Base-by-base conservation (phyloP, 768 basidiomycete species). In the Xerocomellus intermedius region DNA sequence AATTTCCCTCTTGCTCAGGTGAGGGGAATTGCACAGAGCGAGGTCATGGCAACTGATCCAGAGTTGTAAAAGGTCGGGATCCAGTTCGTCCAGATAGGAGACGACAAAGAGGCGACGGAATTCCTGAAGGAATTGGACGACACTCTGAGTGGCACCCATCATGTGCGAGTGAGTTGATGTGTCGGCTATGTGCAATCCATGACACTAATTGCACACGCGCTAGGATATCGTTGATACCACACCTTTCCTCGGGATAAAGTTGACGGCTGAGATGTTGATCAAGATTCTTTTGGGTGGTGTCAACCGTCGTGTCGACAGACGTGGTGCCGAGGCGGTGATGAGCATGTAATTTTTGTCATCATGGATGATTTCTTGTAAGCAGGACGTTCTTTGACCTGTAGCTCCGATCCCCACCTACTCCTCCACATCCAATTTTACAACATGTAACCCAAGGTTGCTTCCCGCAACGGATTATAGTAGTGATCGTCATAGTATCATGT, bases 141-240 rank as follows among this genome's bases (percentile, higher is more conserved):
- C 59, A 79, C 75, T 12, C 69, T 90, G 35, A 61, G 74, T 13
- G 58, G 56, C 2, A 70, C 53, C 6, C 69, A 80, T 60, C 65
- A 69, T 22, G 72, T 83, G 17, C 74, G 83, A 33, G 82, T 82
- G 58, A 60, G 76, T 45, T 3, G 10, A 22, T 1, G 9, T 37
- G 4, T 47, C 7, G 19, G 1, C 3, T 14, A 21, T 10, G 22
- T 2, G 10, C 3, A 4, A 35, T 21, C 8, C 28, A 1, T 50
- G 28, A 54, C 36, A 32, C 30, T 56, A 5, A 51, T 41, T 37
- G 12, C 4, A 4, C 33, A 48, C 54, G 5, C n/a, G 2, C 16
- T 32, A 84, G 76, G 87, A 89, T 62, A 89, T 89, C 22, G 85
- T 89, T 1, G 87, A 89, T 61, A 87, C 85, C 3, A 85, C 84